phyloP scores from a whole-genome alignment of 768 basidiomycete species.

The Punctularia strigosozonata region DNA sequence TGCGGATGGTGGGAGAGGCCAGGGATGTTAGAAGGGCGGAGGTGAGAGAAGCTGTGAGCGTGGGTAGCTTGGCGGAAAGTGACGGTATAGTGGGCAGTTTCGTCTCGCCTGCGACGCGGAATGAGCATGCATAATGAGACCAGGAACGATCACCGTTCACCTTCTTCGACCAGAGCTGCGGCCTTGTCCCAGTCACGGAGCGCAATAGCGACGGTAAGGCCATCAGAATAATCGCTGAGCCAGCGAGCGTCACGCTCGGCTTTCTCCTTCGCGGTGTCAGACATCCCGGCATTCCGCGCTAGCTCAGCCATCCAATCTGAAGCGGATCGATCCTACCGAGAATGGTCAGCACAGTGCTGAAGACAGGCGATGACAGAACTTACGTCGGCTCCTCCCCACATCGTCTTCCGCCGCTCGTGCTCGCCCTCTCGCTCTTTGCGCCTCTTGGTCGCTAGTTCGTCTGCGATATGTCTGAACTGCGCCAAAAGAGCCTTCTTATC shows the following conservation, averaged over 20 bases:
- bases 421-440: slow-evolving; percentile 92
- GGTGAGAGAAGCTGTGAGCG: slow-evolving; percentile 57
- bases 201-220: slow-evolving; percentile 84
- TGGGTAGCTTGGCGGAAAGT: slow-evolving; percentile 46
- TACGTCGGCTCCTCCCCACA: slow-evolving; percentile 42
- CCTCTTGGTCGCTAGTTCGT: slow-evolving; percentile 79
- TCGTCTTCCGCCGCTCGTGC: slow-evolving; percentile 75
- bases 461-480: slow-evolving; percentile 86
- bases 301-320: slow-evolving; percentile 74
- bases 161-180: slow-evolving; percentile 74
- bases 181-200: slow-evolving; percentile 83
- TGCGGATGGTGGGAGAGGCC: slow-evolving; percentile 65
- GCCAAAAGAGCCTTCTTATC: slow-evolving; percentile 83
- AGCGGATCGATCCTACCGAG: slow-evolving; percentile 1
- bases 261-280: slow-evolving; percentile 53
- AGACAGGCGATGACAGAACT: slow-evolving; percentile 8
- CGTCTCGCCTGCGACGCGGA: slow-evolving; percentile 41
- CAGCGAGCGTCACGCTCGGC: slow-evolving; percentile 76
- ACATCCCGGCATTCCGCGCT: slow-evolving; percentile 42
- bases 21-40: slow-evolving; percentile 62
- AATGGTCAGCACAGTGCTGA: neutral
- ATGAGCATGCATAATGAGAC: neutral
- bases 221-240: slow-evolving; percentile 85
- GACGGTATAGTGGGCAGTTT: slow-evolving; percentile 44
- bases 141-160: slow-evolving; percentile 22